These are phyloP conservation scores for Orbilia ellipsospora DNA, from an alignment of 2,329 filamentous ascomycete species.

Conservation along the genomic window DNA sequence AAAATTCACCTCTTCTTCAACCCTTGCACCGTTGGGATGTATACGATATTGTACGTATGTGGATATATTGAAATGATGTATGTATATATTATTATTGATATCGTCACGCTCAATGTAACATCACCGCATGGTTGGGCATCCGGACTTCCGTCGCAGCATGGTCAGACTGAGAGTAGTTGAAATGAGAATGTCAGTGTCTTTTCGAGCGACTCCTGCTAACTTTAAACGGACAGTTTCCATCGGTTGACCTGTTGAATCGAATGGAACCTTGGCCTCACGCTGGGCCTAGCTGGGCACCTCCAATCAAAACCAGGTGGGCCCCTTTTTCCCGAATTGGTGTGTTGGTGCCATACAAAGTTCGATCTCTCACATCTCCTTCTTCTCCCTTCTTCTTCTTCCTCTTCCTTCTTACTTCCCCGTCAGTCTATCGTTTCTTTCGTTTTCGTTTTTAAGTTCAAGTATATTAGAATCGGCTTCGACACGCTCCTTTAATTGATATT, in stretches of 20 bases:
- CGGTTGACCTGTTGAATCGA: neutral
- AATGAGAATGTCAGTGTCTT: neutral
- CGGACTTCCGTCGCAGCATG: neutral
- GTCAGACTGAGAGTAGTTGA: neutral
- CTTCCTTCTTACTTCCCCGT: slow-evolving; percentile 16
- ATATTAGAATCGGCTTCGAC: slow-evolving; percentile 40
- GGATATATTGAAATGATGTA: too few relatives aligned
- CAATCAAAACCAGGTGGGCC: neutral
- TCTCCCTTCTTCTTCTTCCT: slow-evolving; percentile 16
- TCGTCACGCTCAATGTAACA: too few relatives aligned
- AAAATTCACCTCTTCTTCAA: neutral
- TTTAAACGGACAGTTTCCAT: neutral
- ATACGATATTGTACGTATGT: too few relatives aligned
- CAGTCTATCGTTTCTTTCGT: slow-evolving; percentile 36
- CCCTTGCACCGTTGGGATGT: too few relatives aligned
- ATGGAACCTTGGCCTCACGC: neutral
- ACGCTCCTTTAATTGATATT: slow-evolving; percentile 44
- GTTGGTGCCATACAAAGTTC: slow-evolving; percentile 9
- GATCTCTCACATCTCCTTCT: neutral
- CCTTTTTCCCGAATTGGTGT: slow-evolving; percentile 30
- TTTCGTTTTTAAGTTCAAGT: slow-evolving; percentile 14
- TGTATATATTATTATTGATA: too few relatives aligned
- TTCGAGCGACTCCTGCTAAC: neutral
- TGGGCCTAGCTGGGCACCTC: too few relatives aligned
- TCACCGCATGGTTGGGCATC: neutral